A percentile compares a stretch with the other conserved stretches of the same genome.
These are phyloP conservation scores for Aegilops tauschii DNA, from an alignment of 176 grass and related monocot genomes.

Conservation along the genomic window DNA sequence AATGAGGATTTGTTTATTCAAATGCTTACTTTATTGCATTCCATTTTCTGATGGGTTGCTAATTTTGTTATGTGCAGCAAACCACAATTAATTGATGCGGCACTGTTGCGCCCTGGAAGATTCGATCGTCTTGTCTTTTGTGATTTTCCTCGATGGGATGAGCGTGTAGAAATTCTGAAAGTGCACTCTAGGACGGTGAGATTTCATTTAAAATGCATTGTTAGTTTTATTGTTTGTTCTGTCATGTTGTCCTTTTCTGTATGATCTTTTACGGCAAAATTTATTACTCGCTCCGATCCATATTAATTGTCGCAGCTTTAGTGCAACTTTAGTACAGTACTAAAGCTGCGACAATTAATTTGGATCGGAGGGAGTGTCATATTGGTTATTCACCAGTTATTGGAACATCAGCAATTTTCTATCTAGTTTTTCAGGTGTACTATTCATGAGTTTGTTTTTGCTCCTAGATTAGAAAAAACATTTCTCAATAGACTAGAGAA, in stretches of 20 bases:
- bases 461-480: background rate
- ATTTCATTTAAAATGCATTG: background rate
- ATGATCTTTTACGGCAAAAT: background rate
- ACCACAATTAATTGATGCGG: slow-evolving; percentile 90
- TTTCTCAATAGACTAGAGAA: background rate
- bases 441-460: background rate
- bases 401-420: background rate
- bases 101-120: slow-evolving; percentile 83
- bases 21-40: background rate
- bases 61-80: slow-evolving; percentile 57
- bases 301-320: too few relatives aligned
- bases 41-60: background rate
- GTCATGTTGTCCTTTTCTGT: slow-evolving; percentile 1
- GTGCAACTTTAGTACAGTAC: too few relatives aligned
- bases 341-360: too few relatives aligned
- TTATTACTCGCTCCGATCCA: background rate
- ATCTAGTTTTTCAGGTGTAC: background rate
- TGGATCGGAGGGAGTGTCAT: background rate
- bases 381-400: background rate
- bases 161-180: slow-evolving; percentile 83
- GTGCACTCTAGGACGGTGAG: slow-evolving; percentile 79
- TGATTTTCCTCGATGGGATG: slow-evolving; percentile 77
- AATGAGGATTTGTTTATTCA: background rate
- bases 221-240: background rate
- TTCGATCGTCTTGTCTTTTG: slow-evolving; percentile 93